Percentiles rank a stretch among this genome's conserved stretches.
These are phyloP conservation scores for Fonsecaea pedrosoi DNA, from an alignment of 2,329 filamentous ascomycete species.

Conservation along the genomic window DNA sequence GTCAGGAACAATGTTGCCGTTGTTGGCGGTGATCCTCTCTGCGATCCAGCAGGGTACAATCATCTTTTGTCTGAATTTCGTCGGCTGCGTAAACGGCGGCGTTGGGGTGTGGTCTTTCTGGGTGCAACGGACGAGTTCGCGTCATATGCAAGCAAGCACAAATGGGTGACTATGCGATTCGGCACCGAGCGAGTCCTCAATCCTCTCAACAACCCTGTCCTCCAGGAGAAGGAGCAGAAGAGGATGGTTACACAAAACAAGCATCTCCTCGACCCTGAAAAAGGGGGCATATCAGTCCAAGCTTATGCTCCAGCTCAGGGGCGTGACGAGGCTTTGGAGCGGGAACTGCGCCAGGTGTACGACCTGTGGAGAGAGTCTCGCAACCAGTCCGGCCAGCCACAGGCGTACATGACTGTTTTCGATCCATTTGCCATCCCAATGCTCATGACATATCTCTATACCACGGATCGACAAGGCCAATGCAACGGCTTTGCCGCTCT, in stretches of 20 bases:
- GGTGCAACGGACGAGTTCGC: slow-evolving; percentile 48
- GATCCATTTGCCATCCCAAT: slow-evolving; percentile 49
- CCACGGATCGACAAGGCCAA: slow-evolving; percentile 41
- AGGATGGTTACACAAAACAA: slow-evolving; percentile 48
- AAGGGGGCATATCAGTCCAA: slow-evolving; percentile 46
- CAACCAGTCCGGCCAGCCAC: slow-evolving; percentile 43
- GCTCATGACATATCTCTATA: slow-evolving; percentile 53
- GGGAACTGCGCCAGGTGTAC: slow-evolving; percentile 47
- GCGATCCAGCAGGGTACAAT: slow-evolving; percentile 40
- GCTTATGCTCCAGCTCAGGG: slow-evolving; percentile 47
- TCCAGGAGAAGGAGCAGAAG: slow-evolving; percentile 47
- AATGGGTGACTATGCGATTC: slow-evolving; percentile 49
- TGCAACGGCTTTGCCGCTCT: slow-evolving; percentile 51
- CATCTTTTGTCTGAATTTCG: slow-evolving; percentile 47
- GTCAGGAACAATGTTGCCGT: slow-evolving; percentile 47
- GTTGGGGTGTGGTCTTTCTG: slow-evolving; percentile 47
- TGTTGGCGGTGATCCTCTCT: slow-evolving; percentile 51
- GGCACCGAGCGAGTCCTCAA: slow-evolving; percentile 51
- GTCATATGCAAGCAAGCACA: slow-evolving; percentile 41
- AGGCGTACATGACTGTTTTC: slow-evolving; percentile 53
- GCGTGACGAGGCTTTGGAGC: slow-evolving; percentile 44
- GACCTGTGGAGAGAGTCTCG: slow-evolving; percentile 48
- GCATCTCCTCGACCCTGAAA: slow-evolving; percentile 47
- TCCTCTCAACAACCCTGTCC: slow-evolving; percentile 49
- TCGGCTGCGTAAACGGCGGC: slow-evolving; percentile 43